Evolutionary conservation across 1,284 basidiomycete genomes (phyloP), one percentile per base, ranked within the genome.

Genomic region (Leccinum subrobustum): DNA sequence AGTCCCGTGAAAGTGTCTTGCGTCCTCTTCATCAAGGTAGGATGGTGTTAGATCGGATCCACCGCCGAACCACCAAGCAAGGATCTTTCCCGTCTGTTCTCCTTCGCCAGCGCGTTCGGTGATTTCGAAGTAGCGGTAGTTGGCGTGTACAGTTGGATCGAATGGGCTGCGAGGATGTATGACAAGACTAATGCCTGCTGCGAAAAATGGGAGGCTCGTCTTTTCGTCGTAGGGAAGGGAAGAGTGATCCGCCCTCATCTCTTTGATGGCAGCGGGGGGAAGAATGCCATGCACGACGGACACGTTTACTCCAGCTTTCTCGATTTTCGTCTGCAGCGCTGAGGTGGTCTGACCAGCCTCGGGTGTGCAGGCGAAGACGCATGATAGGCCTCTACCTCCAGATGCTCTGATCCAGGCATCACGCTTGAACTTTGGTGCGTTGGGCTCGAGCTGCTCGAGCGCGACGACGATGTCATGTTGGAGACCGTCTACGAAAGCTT

Each of bases 61-160:
- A 39, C 96, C 96, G 51, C 96, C 96, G 70, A 98, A 99, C 97
- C 97, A 99, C 95, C 96, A 99, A 8, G 95, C 91, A 42, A 95
- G 76, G 12, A 92, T 76, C 11, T 79, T 73, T 56, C 76, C 68
- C 37, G 70, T 68, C 39, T 73, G 67, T 37, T 73, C 67, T 44
- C 74, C 76, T 33, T 75, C 71, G 8, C 58, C 67, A 2, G 63
- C 69, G 42, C 79, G 78, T 65, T 91, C 84, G 14, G 86, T 87
- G 66, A 95, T 83, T 77, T 98, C 97, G 75, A 99, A 99, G 78
- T 98, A 99, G 58, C 97, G 91, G 72, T 96, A 98, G 77, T 99
- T 99, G 65, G 93, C 88, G 76, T 99, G 96, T 6, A 93, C 89
- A n/a, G 95, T 97, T 1, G 93, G 93, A 14, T 89, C 87, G 68